phyloP scores from a whole-genome alignment of 2,329 filamentous ascomycete genomes.

The Zasmidium cellare region DNA sequence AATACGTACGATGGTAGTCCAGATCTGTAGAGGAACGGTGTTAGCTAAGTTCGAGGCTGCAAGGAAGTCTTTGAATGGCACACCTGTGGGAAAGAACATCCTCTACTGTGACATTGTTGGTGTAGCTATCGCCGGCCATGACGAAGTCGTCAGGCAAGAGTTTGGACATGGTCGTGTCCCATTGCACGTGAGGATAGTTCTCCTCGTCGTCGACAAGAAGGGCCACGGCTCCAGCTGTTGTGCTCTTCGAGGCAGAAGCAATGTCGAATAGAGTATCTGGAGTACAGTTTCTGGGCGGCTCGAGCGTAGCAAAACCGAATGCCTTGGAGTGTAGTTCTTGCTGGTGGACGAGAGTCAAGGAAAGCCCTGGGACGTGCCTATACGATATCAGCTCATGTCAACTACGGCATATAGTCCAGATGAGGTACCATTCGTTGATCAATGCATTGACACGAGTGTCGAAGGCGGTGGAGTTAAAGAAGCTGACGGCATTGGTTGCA shows the following conservation, averaged over 20 bases:
- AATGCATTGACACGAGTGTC: slow-evolving; percentile 4
- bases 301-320: slow-evolving; percentile 40
- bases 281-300: slow-evolving; percentile 40
- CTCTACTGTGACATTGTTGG: slow-evolving; percentile 53
- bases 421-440: not conserved
- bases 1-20: slow-evolving; percentile 44
- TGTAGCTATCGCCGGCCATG: slow-evolving; percentile 40
- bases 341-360: slow-evolving; percentile 51
- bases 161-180: slow-evolving; percentile 49
- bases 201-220: slow-evolving; percentile 50
- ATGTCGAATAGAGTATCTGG: slow-evolving; percentile 56
- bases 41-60: too few species aligned
- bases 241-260: slow-evolving; percentile 59
- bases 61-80: too few species aligned
- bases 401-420: not conserved
- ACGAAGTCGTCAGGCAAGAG: slow-evolving; percentile 16
- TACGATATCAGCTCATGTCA: not conserved
- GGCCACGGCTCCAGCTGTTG: slow-evolving; percentile 53
- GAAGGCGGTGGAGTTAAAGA: slow-evolving; percentile 14
- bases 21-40: too few species aligned
- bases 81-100: slow-evolving; percentile 53
- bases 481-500: slow-evolving; percentile 1
- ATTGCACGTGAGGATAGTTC: slow-evolving; percentile 42
- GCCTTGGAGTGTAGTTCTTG: slow-evolving; percentile 44
- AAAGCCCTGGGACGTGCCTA: slow-evolving; percentile 43